Evolutionary conservation across 441 rosid genomes (phyloP).

Genomic region (Mallotus japonicus): DNA sequence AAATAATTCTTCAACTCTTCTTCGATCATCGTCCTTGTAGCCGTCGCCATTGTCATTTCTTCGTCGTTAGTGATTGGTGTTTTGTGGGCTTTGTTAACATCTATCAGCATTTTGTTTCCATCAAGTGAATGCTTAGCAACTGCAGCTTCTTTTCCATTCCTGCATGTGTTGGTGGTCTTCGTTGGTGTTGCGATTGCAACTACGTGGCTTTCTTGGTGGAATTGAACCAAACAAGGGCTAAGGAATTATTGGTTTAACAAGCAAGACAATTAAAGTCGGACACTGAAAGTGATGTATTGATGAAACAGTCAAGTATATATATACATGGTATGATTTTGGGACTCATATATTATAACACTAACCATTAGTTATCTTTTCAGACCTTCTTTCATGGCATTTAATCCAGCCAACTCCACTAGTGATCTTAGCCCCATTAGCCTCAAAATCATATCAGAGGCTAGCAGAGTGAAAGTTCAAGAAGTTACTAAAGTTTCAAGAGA

Average conservation of each 20-base stretch:
- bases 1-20: conserved; percentile 52
- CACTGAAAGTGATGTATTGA: too few relatives aligned
- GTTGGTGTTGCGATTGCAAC: too few relatives aligned
- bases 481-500: background rate
- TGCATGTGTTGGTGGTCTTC: too few relatives aligned
- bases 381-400: background rate
- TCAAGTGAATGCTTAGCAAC: conserved; percentile 1
- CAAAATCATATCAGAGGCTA: conserved; percentile 8
- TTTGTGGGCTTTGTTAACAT: background rate
- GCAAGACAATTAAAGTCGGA: too few relatives aligned
- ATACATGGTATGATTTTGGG: background rate
- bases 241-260: too few relatives aligned
- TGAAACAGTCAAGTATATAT: background rate
- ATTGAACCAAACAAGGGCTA: too few relatives aligned
- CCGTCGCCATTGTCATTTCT: background rate
- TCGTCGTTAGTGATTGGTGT: background rate
- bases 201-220: too few relatives aligned
- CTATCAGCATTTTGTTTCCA: conserved; percentile 1
- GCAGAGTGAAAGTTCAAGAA: conserved; percentile 8
- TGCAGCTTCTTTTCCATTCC: too few relatives aligned
- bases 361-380: background rate
- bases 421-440: conserved; percentile 7
- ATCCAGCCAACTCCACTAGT: background rate
- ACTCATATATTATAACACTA: background rate
- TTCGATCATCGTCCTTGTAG: conserved; percentile 22